Base-by-base conservation (phyloP, 306 rosid species). In the Crotalaria pallida region DNA sequence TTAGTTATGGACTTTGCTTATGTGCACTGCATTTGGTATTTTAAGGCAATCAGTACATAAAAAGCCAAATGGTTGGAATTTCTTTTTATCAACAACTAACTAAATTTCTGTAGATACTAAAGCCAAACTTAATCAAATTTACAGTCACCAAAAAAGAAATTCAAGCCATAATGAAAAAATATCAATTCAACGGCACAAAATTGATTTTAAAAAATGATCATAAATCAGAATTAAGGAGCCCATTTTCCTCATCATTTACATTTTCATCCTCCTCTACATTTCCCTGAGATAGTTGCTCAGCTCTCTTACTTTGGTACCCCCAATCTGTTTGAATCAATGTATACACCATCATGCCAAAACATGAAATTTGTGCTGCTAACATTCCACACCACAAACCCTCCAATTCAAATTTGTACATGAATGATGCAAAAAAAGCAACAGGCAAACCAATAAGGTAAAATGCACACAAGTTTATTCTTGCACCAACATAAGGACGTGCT, bases 401-500 rank as follows among this genome's bases (percentile, higher is more conserved):
- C 70, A 91, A 78, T 9, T 88, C 92, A 40, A 67, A 13, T n/a
- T 65, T 70, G 43, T 74, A 78, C 1, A 68, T 56, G 45, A 91
- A 91, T 41, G 96, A 69, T 9, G 80, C 67, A 4, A 82, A 22
- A 26, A 88, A 0, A 0, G 96, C 88, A 1, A 91, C 87, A 0
- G 97, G 97, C 66, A 88, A 71, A 21, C 97, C 97, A 44, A 91
- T 75, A 2, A 79, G 18, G 63, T 91, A 91, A 78, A 91, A 91
- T 3, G 97, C 90, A 38, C 72, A 87, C 77, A 91, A 63, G 56
- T 91, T 91, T 45, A 88, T 91, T 38, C 83, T 78, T 0, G 90
- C 97, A 6, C 97, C 97, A 6, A 83, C 69, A 40, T 82, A 80
- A 22, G 97, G 97, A 0, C 97, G 64, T 47, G 97, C 97, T 0